These are phyloP conservation scores for Tardiomyces digboiensis DNA, from an alignment of 1,139 yeast genomes.

Conservation along the genomic window DNA sequence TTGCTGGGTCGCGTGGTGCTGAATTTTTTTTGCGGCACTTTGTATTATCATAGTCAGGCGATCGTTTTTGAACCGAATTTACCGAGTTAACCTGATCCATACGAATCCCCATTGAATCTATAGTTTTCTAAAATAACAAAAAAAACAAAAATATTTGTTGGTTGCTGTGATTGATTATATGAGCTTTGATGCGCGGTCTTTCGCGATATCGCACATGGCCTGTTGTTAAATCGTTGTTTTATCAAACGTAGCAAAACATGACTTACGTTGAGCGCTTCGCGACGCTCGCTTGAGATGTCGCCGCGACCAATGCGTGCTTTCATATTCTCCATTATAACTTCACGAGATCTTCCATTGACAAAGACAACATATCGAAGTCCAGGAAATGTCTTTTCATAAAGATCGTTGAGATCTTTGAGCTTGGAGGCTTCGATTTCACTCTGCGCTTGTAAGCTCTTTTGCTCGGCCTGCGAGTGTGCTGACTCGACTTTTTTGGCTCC, in stretches of 20 bases:
- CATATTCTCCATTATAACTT: constrained; percentile 61
- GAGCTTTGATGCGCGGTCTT: constrained; percentile 48
- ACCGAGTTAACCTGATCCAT: no score
- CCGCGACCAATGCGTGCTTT: constrained; percentile 43
- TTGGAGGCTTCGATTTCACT: constrained; percentile 37
- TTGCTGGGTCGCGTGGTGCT: no score
- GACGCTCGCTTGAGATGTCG: constrained; percentile 45
- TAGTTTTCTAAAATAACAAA: no score
- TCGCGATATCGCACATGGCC: constrained; percentile 87
- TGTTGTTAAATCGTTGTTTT: no score
- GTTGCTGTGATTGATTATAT: no score
- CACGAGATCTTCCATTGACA: constrained; percentile 72
- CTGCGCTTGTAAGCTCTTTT: constrained; percentile 45
- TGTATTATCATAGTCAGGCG: no score
- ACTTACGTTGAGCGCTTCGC: constrained; percentile 46
- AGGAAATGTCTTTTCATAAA: constrained; percentile 63
- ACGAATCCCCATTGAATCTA: no score
- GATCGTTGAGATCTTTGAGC: constrained; percentile 44
- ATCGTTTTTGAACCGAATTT: no score
- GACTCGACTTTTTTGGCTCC: constrained; percentile 51
- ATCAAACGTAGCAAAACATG: neutral
- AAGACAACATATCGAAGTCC: constrained; percentile 86
- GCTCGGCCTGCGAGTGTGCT: constrained; percentile 62
- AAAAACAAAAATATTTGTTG: no score
- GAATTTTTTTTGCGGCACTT: no score